Evolutionary conservation across 257 asterid species (phyloP), one percentile per base, ranked within the genome.

Genomic region (Fraxinus cuspidata): DNA sequence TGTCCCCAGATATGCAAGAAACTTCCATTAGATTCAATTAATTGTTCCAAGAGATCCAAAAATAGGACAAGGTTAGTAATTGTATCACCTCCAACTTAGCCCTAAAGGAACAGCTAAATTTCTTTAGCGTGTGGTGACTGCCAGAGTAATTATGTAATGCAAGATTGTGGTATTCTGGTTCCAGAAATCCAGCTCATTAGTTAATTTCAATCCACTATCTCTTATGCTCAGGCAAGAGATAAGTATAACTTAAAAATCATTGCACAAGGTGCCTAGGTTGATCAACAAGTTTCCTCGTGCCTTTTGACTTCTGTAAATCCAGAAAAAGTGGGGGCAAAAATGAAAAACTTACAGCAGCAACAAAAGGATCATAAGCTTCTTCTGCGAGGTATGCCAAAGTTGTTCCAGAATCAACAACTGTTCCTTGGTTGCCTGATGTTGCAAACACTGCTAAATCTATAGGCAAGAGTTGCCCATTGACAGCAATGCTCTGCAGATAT

Each of bases 361-460:
- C 89, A 73, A 94, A 83, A 78, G 95, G 95, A 80, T 94, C 94
- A 83, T 87, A 92, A 76, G 97, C 98, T 85, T 89, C 97, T 80
- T 84, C 87, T 13, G 85, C 92, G 69, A 94, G 96, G 84, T 92
- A 94, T 18, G 96, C 92, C 83, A 94, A 83, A 56, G 98, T 94
- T 47, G 98, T 94, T 75, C 97, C 98, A 78, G 98, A 94, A 88
- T 92, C 97, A 77, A 94, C 80, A 78, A 94, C 89, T 38, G 97
- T 92, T 78, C 97, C 97, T 78, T 85, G 86, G 81, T 75, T 84
- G 82, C 83, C 89, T 35, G 97, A 86, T 77, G 98, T 90, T 31
- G 86, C 83, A 92, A 94, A 94, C 82, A 87, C 89, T 73, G 88
- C 86, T 82, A 86, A 80, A 78, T 93, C 98, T 80, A 93, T 90